Percentiles rank a stretch among this genome's conserved stretches.
phyloP scores from a whole-genome alignment of 2,329 filamentous ascomycete species.

The Cladosporium sp. region DNA sequence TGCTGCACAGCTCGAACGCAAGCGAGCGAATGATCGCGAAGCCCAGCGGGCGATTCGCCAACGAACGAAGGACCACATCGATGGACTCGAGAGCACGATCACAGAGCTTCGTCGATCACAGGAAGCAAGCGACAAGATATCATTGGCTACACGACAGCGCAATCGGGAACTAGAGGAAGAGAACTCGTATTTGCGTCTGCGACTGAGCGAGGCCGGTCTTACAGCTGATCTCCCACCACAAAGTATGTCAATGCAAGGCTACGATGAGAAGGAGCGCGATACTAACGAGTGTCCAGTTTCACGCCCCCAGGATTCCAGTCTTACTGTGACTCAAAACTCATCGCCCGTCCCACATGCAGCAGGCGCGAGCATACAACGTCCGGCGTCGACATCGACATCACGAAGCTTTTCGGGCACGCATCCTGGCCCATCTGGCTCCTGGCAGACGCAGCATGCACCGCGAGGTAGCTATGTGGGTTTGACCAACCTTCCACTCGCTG shows the following conservation, averaged over 20 bases:
- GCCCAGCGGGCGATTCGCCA: slow-evolving; percentile 62
- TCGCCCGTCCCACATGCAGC: slow-evolving; percentile 30
- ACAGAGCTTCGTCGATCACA: slow-evolving; percentile 53
- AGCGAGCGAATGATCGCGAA: slow-evolving; percentile 62
- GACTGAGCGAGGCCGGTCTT: slow-evolving; percentile 50
- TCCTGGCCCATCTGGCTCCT: slow-evolving; percentile 31
- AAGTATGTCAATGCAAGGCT: slow-evolving; percentile 19
- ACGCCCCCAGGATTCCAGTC: slow-evolving; percentile 27
- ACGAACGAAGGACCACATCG: slow-evolving; percentile 61
- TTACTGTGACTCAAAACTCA: slow-evolving; percentile 29
- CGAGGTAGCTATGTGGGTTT: slow-evolving; percentile 18
- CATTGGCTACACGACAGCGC: slow-evolving; percentile 53
- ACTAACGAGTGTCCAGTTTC: slow-evolving; percentile 26
- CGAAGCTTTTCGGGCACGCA: slow-evolving; percentile 32
- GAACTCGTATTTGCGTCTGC: slow-evolving; percentile 54
- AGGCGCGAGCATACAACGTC: slow-evolving; percentile 31
- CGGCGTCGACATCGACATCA: slow-evolving; percentile 33
- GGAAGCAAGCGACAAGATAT: slow-evolving; percentile 50
- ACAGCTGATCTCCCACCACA: slow-evolving; percentile 24
- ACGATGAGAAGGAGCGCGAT: neutral
- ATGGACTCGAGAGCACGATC: slow-evolving; percentile 57
- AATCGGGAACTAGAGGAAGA: slow-evolving; percentile 59
- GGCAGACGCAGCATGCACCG: slow-evolving; percentile 30
- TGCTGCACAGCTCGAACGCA: slow-evolving; percentile 60
- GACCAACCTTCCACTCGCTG: slow-evolving; percentile 21